Evolutionary conservation across 345 rosid species (phyloP), one percentile per base, ranked within the genome.

Genomic region (Lepidium africanum): DNA sequence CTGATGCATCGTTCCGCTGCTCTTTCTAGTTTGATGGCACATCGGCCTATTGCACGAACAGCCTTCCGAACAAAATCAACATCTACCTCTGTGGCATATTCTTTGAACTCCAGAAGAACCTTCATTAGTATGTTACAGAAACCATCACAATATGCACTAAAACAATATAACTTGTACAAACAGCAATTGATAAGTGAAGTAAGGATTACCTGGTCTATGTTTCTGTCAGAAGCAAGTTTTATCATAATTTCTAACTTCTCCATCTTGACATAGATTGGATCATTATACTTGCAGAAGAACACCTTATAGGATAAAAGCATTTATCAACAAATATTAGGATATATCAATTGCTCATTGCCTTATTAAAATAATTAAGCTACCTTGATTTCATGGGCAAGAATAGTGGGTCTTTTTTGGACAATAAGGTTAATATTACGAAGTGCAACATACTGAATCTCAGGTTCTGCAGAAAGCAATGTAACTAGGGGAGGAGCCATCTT

Each of bases 401-500:
- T 91, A 8, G 99, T 89, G 54, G 99, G 96, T 55, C 98, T 79
- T 63, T 91, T 85, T 72, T 95, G 99, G 13, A 95, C 96, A 62
- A 91, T 95, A 65, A 95, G 95, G 83, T 91, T 95, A 65, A 95
- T 91, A 74, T 91, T 95, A 63, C 99, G 85, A 76, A 95, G 76
- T 45, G 98, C 96, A 80, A 95, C 97, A 84, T 95, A 95, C 56
- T 95, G 99, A 64, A 95, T 91, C 86, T 95, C 99, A 49, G 97
- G 96, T 83, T 95, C 99, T 11, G 98, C 96, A 35, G 99, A 95
- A 52, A 95, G 91, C 68, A 95, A 77, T 38, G 99, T 95, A 75
- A 95, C 97, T 77, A 95, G 96, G 81, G 98, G 99, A 53, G 99
- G 99, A 70, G 99, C 99, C 99, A 95, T 95, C 86, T 95, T 95